Conservation (phyloP, 164 flowering plant species). For the Dillenia suffruticosa region DNA sequence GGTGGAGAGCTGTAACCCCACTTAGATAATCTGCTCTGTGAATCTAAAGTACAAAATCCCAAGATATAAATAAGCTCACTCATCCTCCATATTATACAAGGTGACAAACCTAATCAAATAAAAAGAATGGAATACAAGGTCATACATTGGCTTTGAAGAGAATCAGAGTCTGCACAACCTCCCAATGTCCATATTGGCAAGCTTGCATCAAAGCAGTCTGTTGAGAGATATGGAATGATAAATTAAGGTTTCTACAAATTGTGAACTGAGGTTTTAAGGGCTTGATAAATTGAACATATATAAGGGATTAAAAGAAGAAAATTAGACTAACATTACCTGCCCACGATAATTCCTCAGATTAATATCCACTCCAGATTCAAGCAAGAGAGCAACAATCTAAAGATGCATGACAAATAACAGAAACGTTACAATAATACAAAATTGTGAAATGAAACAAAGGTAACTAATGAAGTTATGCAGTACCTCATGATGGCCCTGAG, state of each 20-base stretch:
- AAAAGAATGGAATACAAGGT: neutral
- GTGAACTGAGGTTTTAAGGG: no score
- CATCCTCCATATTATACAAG: constrained; percentile 1
- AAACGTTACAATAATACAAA: no score
- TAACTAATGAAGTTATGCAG: neutral
- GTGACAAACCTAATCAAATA: neutral
- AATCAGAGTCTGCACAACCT: constrained; percentile 83
- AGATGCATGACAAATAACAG: constrained; percentile 3
- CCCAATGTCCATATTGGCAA: constrained; percentile 98
- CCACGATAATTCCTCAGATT: constrained; percentile 93
- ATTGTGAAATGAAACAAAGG: neutral
- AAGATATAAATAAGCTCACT: neutral
- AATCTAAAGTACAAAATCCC: constrained; percentile 41
- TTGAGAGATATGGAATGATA: constrained; percentile 4
- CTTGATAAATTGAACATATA: neutral
- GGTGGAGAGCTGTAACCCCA: constrained; percentile 94
- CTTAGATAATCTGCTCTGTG: constrained; percentile 86
- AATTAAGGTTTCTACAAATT: no score
- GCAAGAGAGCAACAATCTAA: constrained; percentile 80
- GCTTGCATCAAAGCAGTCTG: constrained; percentile 99
- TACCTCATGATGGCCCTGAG: constrained; percentile 98
- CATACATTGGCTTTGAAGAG: constrained; percentile 85
- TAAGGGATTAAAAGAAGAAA: neutral
- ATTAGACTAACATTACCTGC: constrained; percentile 47
- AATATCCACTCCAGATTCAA: constrained; percentile 87